Conservation (phyloP, 495 filamentous ascomycete genomes). For the Cudoniella acicularis region DNA sequence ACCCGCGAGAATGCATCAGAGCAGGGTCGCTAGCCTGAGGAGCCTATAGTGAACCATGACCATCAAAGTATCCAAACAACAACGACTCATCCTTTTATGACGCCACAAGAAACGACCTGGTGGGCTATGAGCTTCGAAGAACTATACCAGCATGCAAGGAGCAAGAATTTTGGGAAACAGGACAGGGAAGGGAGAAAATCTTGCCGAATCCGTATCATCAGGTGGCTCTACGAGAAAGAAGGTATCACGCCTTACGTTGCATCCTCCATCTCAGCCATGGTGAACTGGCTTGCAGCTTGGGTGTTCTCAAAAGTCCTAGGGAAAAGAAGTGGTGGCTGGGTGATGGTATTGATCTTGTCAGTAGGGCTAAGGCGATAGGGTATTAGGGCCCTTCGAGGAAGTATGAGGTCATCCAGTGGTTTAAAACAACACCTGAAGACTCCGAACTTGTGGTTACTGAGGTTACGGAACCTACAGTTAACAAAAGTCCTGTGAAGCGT, state of each 20-base stretch:
- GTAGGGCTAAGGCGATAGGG: conserved; percentile 19
- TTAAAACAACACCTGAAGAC: conserved; percentile 8
- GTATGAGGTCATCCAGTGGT: conserved; percentile 21
- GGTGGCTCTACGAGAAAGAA: conserved; percentile 16
- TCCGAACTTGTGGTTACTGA: conserved; percentile 7
- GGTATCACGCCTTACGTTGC: conserved; percentile 13
- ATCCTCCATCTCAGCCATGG: neutral
- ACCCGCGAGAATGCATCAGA: neutral
- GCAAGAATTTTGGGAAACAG: conserved; percentile 14
- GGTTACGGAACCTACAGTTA: conserved; percentile 17
- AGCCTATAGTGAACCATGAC: neutral
- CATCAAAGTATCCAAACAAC: neutral
- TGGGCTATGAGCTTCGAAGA: conserved; percentile 22
- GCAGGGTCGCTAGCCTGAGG: too few relatives aligned
- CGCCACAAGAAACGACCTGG: conserved; percentile 14
- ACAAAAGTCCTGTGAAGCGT: conserved; percentile 9
- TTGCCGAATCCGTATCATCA: conserved; percentile 16
- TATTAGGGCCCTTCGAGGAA: conserved; percentile 19
- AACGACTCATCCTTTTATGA: conserved; percentile 7
- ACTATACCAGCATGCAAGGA: conserved; percentile 12
- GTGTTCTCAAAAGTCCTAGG: conserved; percentile 12
- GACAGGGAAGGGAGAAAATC: conserved; percentile 14
- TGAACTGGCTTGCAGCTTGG: conserved; percentile 18
- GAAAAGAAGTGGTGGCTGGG: conserved; percentile 23
- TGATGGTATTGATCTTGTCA: conserved; percentile 21